Percentiles rank a stretch among this genome's conserved stretches.
Evolutionary conservation across 306 rosid genomes (phyloP).

Genomic region (Glycine tomentella): DNA sequence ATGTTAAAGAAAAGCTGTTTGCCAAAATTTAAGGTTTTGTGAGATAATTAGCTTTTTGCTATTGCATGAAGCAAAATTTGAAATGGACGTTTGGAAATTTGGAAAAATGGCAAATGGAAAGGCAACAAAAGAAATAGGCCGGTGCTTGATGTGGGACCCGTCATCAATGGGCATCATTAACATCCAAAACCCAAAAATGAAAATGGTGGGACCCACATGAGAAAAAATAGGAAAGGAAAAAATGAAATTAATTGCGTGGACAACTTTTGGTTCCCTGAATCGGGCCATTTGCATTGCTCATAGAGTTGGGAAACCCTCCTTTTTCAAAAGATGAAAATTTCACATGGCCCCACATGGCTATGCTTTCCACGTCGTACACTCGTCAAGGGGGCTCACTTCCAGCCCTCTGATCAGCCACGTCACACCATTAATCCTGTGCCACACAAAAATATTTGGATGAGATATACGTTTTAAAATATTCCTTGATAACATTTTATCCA

Average conservation of each 20-base stretch:
- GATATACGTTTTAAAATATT: neutral
- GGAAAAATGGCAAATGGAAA: conserved; percentile 47
- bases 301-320: conserved; percentile 48
- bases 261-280: conserved; percentile 47
- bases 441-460: neutral
- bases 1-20: conserved; percentile 32
- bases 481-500: neutral
- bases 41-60: conserved; percentile 9
- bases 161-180: conserved; percentile 49
- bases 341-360: conserved; percentile 24
- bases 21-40: conserved; percentile 48
- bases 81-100: neutral
- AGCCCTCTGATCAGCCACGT: conserved; percentile 50
- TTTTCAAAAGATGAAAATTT: conserved; percentile 34
- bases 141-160: conserved; percentile 57
- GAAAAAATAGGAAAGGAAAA: conserved; percentile 36
- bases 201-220: conserved; percentile 46
- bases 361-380: conserved; percentile 70
- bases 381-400: conserved; percentile 59
- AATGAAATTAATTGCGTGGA: conserved; percentile 53
- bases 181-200: conserved; percentile 43
- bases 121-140: conserved; percentile 55
- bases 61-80: conserved; percentile 6
- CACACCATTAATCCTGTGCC: conserved; percentile 4
- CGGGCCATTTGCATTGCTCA: conserved; percentile 42